A percentile compares a stretch with the other conserved stretches of the same genome.
Evolutionary conservation across 2,329 filamentous ascomycete species (phyloP).

Genomic region (Pseudohalonectria lignicola): DNA sequence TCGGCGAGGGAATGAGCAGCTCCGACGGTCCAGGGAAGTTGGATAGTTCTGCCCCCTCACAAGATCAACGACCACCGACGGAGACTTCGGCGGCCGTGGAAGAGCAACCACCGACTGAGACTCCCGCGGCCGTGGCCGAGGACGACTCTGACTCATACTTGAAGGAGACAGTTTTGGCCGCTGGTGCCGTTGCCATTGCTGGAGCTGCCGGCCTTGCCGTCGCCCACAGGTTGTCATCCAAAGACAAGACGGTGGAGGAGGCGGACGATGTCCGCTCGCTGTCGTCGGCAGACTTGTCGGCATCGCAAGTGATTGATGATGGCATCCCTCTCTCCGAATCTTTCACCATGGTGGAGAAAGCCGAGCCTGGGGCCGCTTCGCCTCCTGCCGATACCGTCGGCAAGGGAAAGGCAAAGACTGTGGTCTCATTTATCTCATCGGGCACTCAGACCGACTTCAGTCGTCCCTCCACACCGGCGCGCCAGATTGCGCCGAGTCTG

Average conservation of each 20-base stretch:
- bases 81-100: neutral
- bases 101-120: neutral
- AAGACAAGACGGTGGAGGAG: neutral
- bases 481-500: conserved; percentile 1
- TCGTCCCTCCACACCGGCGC: neutral
- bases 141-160: neutral
- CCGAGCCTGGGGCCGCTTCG: conserved; percentile 13
- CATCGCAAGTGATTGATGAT: conserved; percentile 10
- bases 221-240: neutral
- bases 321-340: conserved; percentile 14
- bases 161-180: neutral
- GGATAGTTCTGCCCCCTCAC: too few species aligned
- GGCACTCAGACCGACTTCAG: conserved; percentile 2
- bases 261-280: conserved; percentile 5
- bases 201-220: conserved; percentile 1
- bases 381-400: too few species aligned
- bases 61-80: too few species aligned
- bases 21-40: too few species aligned
- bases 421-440: neutral
- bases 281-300: conserved; percentile 7
- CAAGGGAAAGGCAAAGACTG: neutral
- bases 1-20: too few species aligned
- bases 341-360: conserved; percentile 9
- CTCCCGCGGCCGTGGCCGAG: neutral
- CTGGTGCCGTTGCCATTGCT: neutral